Evolutionary conservation across 2,329 filamentous ascomycete genomes (phyloP), one percentile per base, ranked within the genome.

Genomic region (Exophiala viscosa): DNA sequence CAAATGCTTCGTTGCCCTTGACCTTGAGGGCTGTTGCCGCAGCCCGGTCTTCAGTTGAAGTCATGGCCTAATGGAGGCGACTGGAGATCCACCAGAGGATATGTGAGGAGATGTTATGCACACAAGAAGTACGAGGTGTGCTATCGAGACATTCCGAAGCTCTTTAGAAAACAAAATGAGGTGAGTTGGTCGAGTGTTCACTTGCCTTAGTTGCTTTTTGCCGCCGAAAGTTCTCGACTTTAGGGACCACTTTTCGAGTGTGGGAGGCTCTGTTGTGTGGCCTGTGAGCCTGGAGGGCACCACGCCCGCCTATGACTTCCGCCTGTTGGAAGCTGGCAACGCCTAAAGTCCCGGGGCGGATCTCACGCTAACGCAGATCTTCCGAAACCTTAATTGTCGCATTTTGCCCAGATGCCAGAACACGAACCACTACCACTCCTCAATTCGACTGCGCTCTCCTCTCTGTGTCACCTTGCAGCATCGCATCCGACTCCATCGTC

Each of bases 1-100:
- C 83, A 73, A 97, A 97, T 48, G 90, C 90, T 67, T 91, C 88
- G 74, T 99, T 99, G 69, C 93, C 93, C 72, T 95, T 82, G 71
- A 95, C 87, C 77, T 99, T 99, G 64, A 95, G 77, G 67, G 86
- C 87, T 62, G 84, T 81, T 47, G 92, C 92, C 70, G 88, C 83
- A 69, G 88, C 84, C 64, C 68, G 62, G 47, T 73, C 71, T 47
- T 71, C 56, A 47, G 71, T 69, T 59, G 62, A 67, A 60, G 70
- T 70, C 70, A 74, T 74, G 45, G 50, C 54, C 42, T 39, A 36
- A 40, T 38, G 28, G 36, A 28, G 1, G 23, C 2, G 3, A 7
- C 1, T 28, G 3, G 5, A 28, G 23, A 28, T 5, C 23, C 23
- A 7, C 23, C 23, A 28, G 23, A 36, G 14, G 41, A 28, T 20